phyloP scores from a whole-genome alignment of 257 asterid species.

The Plantago elongata region DNA sequence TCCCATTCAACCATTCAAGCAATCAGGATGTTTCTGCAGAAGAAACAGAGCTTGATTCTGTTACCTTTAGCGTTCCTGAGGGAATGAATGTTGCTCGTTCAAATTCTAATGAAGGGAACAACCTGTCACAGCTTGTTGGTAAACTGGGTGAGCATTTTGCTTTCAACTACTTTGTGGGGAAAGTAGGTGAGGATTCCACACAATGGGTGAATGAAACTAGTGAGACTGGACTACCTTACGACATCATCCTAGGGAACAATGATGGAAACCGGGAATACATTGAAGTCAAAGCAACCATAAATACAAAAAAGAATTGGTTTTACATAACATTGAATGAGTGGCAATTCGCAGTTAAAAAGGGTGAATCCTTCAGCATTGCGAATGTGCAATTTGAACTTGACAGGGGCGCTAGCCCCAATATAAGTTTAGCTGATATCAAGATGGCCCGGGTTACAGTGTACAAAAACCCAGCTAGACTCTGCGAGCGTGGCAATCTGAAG shows the following conservation, averaged over 20 bases:
- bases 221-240: slow-evolving; percentile 89
- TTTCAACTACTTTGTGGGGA: slow-evolving; percentile 47
- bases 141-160: slow-evolving; percentile 80
- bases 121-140: slow-evolving; percentile 67
- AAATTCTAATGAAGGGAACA: slow-evolving; percentile 32
- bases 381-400: slow-evolving; percentile 15
- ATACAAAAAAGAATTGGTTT: slow-evolving; percentile 62
- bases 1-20: slow-evolving; percentile 21
- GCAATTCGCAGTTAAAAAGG: slow-evolving; percentile 87
- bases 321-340: slow-evolving; percentile 70
- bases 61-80: slow-evolving; percentile 31
- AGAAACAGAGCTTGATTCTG: slow-evolving; percentile 27
- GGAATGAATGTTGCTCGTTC: slow-evolving; percentile 18
- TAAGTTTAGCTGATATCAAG: slow-evolving; percentile 42
- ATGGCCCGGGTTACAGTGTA: slow-evolving; percentile 62
- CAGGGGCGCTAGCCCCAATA: slow-evolving; percentile 5
- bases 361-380: slow-evolving; percentile 85
- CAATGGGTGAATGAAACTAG: slow-evolving; percentile 77
- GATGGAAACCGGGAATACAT: slow-evolving; percentile 48
- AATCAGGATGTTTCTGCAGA: slow-evolving; percentile 21
- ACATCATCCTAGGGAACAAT: slow-evolving; percentile 49
- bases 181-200: slow-evolving; percentile 37
- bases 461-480: slow-evolving; percentile 69
- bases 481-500: slow-evolving; percentile 70
- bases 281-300: slow-evolving; percentile 85